Evolutionary conservation across 2,329 filamentous ascomycete species (phyloP).

Genomic region (Penicillium crustosum): DNA sequence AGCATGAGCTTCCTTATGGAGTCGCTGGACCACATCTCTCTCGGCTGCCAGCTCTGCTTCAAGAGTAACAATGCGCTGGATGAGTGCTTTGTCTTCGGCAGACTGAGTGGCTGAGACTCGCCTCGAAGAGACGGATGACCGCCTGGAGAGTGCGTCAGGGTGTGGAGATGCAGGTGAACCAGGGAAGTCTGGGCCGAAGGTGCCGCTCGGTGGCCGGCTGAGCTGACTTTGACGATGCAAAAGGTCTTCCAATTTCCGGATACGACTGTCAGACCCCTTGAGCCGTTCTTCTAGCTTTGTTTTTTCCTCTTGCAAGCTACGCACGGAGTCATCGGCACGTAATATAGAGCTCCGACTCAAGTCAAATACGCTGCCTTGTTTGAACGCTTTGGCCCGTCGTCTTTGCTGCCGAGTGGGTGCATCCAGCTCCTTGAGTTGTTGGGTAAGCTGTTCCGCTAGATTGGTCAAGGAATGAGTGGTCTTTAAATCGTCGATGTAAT

Average conservation of each 20-base stretch:
- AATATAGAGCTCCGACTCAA: constrained; percentile 85
- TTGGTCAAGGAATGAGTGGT: constrained; percentile 64
- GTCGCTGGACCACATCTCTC: constrained; percentile 62
- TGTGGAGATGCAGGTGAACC: constrained; percentile 44
- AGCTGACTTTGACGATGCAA: constrained; percentile 75
- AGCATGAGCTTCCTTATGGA: constrained; percentile 69
- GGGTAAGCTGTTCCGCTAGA: constrained; percentile 69
- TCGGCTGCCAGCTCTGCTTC: constrained; percentile 77
- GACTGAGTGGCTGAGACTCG: constrained; percentile 62
- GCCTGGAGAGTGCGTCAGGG: constrained; percentile 50
- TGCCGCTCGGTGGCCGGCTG: constrained; percentile 53
- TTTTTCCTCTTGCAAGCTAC: constrained; percentile 80
- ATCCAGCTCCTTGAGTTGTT: constrained; percentile 75
- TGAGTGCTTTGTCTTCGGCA: constrained; percentile 60
- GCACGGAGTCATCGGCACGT: constrained; percentile 78
- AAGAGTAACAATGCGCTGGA: constrained; percentile 63
- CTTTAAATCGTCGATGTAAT: constrained; percentile 68
- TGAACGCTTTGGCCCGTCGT: constrained; percentile 88
- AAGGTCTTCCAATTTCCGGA: constrained; percentile 87
- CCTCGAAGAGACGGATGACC: constrained; percentile 61
- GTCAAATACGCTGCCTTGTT: constrained; percentile 93
- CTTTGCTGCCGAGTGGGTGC: constrained; percentile 82
- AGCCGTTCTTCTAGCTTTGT: constrained; percentile 69
- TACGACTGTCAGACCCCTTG: constrained; percentile 81
- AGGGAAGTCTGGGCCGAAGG: constrained; percentile 47